A percentile compares a stretch with the other conserved stretches of the same genome.
phyloP scores from a whole-genome alignment of 441 rosid genomes.

The Erysimum pusillum region DNA sequence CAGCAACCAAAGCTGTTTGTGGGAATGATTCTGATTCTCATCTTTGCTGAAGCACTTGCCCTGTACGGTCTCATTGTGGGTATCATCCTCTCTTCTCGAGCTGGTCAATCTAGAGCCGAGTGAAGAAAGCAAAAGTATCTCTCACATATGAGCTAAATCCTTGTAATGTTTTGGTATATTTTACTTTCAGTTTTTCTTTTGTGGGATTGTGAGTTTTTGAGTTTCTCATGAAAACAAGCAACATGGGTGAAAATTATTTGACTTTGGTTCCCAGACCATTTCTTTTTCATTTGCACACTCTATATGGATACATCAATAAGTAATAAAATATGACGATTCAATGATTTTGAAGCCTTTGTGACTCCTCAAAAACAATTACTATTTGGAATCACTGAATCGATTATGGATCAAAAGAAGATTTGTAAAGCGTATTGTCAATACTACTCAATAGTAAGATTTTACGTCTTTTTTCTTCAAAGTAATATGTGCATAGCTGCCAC shows the following conservation, averaged over 20 bases:
- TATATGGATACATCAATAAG: conserved; percentile 18
- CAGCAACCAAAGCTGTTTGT: conserved; percentile 51
- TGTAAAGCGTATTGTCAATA: too few relatives aligned
- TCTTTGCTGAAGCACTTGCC: conserved; percentile 51
- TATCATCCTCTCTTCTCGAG: conserved; percentile 48
- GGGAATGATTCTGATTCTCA: conserved; percentile 52
- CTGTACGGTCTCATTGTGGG: conserved; percentile 50
- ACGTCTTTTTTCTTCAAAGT: too few relatives aligned
- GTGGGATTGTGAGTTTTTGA: conserved; percentile 37
- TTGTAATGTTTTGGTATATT: conserved; percentile 37
- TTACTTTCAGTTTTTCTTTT: conserved; percentile 9
- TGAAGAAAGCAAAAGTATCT: conserved; percentile 16
- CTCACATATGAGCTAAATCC: neutral
- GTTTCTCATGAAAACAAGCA: conserved; percentile 40
- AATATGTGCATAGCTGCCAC: too few relatives aligned
- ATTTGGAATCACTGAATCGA: too few relatives aligned
- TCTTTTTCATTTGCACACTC: conserved; percentile 11
- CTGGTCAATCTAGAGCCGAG: conserved; percentile 50
- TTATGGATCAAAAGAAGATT: too few relatives aligned
- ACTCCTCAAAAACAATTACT: too few relatives aligned
- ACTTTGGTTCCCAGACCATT: conserved; percentile 24
- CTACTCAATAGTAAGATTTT: too few relatives aligned
- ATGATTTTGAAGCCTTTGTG: conserved; percentile 5
- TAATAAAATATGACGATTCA: neutral
- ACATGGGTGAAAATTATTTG: conserved; percentile 29